Conservation (phyloP, 1,139 yeast species). For the Hemisphaericaspora lyxosophila region DNA sequence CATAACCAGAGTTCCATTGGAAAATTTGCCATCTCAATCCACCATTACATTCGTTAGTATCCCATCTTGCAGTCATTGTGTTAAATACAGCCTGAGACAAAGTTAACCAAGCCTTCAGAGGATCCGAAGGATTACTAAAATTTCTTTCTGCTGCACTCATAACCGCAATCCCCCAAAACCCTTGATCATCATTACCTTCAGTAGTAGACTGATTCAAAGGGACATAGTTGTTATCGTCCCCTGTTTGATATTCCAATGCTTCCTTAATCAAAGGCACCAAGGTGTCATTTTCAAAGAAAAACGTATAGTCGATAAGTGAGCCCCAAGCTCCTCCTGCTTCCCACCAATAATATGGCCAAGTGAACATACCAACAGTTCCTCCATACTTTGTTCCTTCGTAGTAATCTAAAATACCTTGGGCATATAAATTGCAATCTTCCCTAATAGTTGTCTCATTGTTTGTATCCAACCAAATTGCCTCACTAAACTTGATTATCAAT, state of each 20-base stretch:
- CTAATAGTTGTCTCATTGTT: constrained; percentile 37
- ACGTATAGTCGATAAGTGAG: constrained; percentile 66
- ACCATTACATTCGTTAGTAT: constrained; percentile 67
- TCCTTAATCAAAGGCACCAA: constrained; percentile 53
- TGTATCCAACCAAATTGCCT: constrained; percentile 35
- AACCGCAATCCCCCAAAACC: constrained; percentile 84
- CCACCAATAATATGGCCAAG: constrained; percentile 88
- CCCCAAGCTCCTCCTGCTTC: constrained; percentile 91
- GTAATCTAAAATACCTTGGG: constrained; percentile 68
- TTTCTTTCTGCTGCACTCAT: constrained; percentile 83
- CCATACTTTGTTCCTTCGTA: constrained; percentile 67
- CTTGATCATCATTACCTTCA: constrained; percentile 93
- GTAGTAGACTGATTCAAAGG: constrained; percentile 74
- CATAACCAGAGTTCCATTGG: constrained; percentile 91
- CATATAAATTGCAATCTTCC: constrained; percentile 56
- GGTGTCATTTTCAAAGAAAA: constrained; percentile 61
- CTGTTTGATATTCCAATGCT: constrained; percentile 66
- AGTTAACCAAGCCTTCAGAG: constrained; percentile 57
- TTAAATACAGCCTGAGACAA: constrained; percentile 82
- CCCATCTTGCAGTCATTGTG: constrained; percentile 92
- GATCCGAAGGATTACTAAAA: constrained; percentile 59
- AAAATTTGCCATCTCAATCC: constrained; percentile 97
- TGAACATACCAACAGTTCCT: constrained; percentile 76
- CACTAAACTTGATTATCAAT: constrained; percentile 6
- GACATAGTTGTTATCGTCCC: constrained; percentile 65